Conservation (phyloP, 2,329 filamentous ascomycete species). For the Nothomitra cinnamomea region DNA sequence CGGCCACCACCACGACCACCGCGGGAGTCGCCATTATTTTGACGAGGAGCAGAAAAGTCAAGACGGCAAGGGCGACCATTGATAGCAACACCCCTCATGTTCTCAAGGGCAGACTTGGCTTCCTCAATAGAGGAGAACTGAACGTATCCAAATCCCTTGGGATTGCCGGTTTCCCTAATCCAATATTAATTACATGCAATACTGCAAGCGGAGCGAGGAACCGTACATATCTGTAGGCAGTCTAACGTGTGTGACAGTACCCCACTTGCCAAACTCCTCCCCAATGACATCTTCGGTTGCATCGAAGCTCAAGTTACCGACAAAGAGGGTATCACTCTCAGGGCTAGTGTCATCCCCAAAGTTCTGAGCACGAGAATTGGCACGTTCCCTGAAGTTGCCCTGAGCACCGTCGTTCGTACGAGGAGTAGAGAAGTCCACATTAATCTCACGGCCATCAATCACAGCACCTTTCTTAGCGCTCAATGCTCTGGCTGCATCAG, state of each 20-base stretch:
- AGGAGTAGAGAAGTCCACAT: slow-evolving; percentile 61
- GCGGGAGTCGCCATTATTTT: slow-evolving; percentile 33
- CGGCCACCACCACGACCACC: slow-evolving; percentile 23
- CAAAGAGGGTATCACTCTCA: slow-evolving; percentile 73
- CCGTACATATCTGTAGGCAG: slow-evolving; percentile 69
- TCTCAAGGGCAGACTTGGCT: slow-evolving; percentile 55
- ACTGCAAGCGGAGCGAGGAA: background rate
- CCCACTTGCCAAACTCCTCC: slow-evolving; percentile 56
- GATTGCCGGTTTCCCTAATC: slow-evolving; percentile 53
- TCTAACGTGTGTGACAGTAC: slow-evolving; percentile 59
- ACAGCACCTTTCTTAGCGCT: slow-evolving; percentile 58
- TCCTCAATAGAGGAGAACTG: slow-evolving; percentile 70
- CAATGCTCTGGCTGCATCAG: slow-evolving; percentile 52
- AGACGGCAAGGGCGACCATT: slow-evolving; percentile 61
- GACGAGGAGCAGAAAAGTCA: slow-evolving; percentile 59
- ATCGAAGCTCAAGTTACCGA: slow-evolving; percentile 80
- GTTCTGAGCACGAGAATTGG: slow-evolving; percentile 33
- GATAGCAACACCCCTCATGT: slow-evolving; percentile 54
- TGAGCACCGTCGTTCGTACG: slow-evolving; percentile 38
- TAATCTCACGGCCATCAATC: slow-evolving; percentile 57
- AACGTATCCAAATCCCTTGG: slow-evolving; percentile 89
- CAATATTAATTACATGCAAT: slow-evolving; percentile 15
- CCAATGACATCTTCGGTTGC: slow-evolving; percentile 59
- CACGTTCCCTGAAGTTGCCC: slow-evolving; percentile 45
- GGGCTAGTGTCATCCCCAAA: slow-evolving; percentile 69